Conservation (phyloP, 2,329 filamentous ascomycete species). For the Exophiala calicioides region DNA sequence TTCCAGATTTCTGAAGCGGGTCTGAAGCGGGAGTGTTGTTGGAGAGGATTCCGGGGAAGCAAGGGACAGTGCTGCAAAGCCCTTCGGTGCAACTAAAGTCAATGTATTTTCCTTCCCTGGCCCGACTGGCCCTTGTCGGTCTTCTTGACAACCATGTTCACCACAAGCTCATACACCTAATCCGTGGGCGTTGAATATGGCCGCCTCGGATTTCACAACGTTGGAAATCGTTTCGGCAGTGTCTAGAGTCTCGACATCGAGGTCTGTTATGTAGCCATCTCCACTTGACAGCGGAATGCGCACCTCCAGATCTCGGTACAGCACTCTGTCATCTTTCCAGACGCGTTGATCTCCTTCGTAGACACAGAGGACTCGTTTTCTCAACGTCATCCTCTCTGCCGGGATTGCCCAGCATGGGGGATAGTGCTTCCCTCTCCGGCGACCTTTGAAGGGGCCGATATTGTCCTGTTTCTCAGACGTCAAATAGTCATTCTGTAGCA, state of each 20-base stretch:
- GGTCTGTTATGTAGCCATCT: conserved; percentile 82
- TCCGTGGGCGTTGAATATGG: too few species aligned
- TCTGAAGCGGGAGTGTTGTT: too few species aligned
- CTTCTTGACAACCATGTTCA: too few species aligned
- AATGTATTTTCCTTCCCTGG: too few species aligned
- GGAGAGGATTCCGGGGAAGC: too few species aligned
- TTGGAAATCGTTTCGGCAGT: conserved; percentile 80
- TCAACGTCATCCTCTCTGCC: conserved; percentile 93
- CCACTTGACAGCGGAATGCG: conserved; percentile 76
- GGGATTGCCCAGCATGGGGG: conserved; percentile 91
- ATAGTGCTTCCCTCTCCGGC: conserved; percentile 91
- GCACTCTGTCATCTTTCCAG: conserved; percentile 99
- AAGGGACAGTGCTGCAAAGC: too few species aligned
- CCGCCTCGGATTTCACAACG: too few species aligned
- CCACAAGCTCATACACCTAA: too few species aligned
- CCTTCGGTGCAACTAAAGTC: too few species aligned
- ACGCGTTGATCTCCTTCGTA: conserved; percentile 86
- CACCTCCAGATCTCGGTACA: conserved; percentile 91
- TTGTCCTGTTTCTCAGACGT: conserved; percentile 55
- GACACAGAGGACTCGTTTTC: conserved; percentile 91
- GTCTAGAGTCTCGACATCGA: conserved; percentile 87
- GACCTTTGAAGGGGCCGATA: conserved; percentile 57
- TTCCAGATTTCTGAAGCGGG: too few species aligned
- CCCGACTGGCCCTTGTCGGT: too few species aligned
- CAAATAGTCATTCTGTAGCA: too few species aligned